phyloP scores from a whole-genome alignment of 352 stramenopile species.

The Bremia lactucae region DNA sequence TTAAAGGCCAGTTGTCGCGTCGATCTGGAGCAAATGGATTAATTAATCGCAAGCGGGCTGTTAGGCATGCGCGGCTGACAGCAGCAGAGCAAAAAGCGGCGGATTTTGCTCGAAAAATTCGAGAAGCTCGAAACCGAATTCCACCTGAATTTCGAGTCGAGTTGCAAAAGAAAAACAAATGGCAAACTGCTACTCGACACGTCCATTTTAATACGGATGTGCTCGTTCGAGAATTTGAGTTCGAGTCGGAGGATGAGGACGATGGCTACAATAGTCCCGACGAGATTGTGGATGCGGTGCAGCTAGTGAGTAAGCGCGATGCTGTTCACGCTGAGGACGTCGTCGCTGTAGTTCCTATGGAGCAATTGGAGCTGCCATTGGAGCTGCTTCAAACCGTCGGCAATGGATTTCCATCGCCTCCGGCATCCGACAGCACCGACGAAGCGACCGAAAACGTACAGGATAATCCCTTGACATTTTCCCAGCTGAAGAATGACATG shows the following conservation, averaged over 20 bases:
- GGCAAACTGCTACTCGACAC: conserved; percentile 16
- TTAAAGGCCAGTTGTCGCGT: conserved; percentile 38
- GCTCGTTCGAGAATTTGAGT: conserved; percentile 45
- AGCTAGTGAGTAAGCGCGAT: conserved; percentile 28
- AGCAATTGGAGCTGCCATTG: conserved; percentile 12
- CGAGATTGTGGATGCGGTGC: conserved; percentile 33
- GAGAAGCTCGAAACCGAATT: conserved; percentile 39
- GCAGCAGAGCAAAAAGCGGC: conserved; percentile 30
- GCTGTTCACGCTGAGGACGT: conserved; percentile 27
- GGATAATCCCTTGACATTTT: conserved; percentile 25
- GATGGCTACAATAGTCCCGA: conserved; percentile 27
- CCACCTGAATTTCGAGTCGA: conserved; percentile 49
- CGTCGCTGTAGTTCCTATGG: conserved; percentile 19
- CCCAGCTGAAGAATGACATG: conserved; percentile 27
- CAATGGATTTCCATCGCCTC: conserved; percentile 3
- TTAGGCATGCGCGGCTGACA: conserved; percentile 33
- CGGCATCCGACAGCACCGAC: conserved; percentile 1
- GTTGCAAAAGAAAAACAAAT: conserved; percentile 27
- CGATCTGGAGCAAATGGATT: conserved; percentile 28
- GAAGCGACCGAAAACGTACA: not conserved
- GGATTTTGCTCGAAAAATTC: conserved; percentile 33
- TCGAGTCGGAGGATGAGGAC: conserved; percentile 42
- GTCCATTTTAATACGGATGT: conserved; percentile 37
- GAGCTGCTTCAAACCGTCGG: conserved; percentile 6
- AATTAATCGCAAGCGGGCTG: conserved; percentile 31